Conservation (phyloP, 495 filamentous ascomycete genomes). For the Lepidopterella palustris region DNA sequence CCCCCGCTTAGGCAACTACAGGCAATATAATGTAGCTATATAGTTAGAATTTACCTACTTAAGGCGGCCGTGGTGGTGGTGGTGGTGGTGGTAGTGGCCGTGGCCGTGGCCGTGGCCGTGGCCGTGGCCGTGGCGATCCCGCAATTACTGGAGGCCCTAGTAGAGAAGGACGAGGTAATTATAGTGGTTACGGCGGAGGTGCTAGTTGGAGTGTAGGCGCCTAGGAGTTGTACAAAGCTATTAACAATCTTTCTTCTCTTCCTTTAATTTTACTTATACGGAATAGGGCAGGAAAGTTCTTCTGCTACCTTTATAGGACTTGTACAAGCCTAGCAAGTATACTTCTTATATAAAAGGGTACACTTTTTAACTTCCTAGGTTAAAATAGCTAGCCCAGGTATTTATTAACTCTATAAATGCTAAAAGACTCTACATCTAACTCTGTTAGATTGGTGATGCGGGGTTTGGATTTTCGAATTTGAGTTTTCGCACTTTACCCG, state of each 20-base stretch:
- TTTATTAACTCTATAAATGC: too few species aligned
- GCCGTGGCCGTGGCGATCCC: not conserved
- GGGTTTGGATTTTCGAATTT: too few species aligned
- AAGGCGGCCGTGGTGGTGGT: too few species aligned
- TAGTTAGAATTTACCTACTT: too few species aligned
- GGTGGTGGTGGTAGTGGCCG: too few species aligned
- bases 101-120: not conserved
- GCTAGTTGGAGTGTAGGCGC: not conserved
- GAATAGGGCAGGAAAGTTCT: not conserved
- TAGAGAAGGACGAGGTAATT: not conserved
- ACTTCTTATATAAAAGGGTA: not conserved
- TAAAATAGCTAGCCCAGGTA: too few species aligned
- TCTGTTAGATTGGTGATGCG: too few species aligned
- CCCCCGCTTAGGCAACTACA: not conserved
- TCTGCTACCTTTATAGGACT: not conserved
- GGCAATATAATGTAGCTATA: not conserved
- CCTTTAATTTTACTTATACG: not conserved
- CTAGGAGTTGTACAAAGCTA: not conserved
- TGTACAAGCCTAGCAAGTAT: not conserved
- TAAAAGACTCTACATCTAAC: too few species aligned
- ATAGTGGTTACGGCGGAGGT: not conserved
- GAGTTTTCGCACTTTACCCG: too few species aligned
- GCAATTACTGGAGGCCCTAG: not conserved
- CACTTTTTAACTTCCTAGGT: too few species aligned
- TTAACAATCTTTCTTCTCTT: not conserved